Conservation (phyloP, 805 yeast genomes). For the Ogataea methanolica region DNA sequence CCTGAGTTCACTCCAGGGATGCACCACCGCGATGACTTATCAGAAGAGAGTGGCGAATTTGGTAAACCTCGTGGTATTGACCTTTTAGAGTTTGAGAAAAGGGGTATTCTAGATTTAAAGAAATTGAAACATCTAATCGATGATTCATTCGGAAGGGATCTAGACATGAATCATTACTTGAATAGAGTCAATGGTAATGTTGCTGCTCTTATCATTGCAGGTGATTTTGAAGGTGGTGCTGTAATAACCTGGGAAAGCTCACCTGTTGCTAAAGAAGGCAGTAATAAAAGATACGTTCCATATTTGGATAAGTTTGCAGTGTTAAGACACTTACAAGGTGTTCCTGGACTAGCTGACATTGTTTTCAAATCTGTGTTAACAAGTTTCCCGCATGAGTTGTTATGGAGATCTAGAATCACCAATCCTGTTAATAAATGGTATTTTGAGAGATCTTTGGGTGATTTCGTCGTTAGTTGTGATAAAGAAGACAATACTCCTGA, state of each 20-base stretch:
- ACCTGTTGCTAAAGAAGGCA: slow-evolving; percentile 3
- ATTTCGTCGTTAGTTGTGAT: slow-evolving; percentile 35
- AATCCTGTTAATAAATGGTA: slow-evolving; percentile 98
- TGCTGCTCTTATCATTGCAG: slow-evolving; percentile 79
- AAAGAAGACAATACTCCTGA: slow-evolving; percentile 7
- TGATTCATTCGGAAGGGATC: slow-evolving; percentile 67
- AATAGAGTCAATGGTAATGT: slow-evolving; percentile 58
- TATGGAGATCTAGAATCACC: slow-evolving; percentile 84
- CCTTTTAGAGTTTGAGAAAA: slow-evolving; percentile 34
- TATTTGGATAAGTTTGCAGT: slow-evolving; percentile 95
- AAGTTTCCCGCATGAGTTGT: slow-evolving; percentile 64
- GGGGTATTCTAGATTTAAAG: slow-evolving; percentile 43
- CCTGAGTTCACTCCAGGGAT: background rate
- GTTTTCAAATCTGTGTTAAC: slow-evolving; percentile 75
- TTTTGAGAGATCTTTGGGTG: slow-evolving; percentile 83
- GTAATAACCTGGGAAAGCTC: slow-evolving; percentile 75
- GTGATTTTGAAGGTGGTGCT: slow-evolving; percentile 95
- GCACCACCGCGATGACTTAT: slow-evolving; percentile 8
- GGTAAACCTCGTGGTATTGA: slow-evolving; percentile 31
- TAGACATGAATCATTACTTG: slow-evolving; percentile 67
- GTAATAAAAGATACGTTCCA: slow-evolving; percentile 40
- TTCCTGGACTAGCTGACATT: slow-evolving; percentile 90
- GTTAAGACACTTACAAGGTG: slow-evolving; percentile 75
- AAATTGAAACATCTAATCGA: slow-evolving; percentile 62
- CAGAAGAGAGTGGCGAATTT: no score